A percentile compares a stretch with the other conserved stretches of the same genome.
These are phyloP conservation scores for Cryptococcus sp. DNA, from an alignment of 1,284 basidiomycete species.

Conservation along the genomic window DNA sequence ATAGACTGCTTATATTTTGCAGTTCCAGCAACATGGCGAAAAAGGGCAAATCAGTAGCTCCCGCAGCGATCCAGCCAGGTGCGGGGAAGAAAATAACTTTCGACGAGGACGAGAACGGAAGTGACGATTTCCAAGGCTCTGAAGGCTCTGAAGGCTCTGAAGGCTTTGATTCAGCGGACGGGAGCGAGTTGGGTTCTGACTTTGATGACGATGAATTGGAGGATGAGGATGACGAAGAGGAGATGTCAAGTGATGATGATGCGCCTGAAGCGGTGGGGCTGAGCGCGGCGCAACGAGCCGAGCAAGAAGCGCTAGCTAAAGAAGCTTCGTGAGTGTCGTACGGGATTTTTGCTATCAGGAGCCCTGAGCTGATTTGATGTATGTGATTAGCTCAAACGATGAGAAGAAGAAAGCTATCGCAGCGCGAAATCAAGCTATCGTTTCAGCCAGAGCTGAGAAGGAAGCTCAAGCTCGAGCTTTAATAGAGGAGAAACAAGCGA, in stretches of 20 bases:
- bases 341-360: background rate
- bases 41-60: slow-evolving; percentile 9
- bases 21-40: slow-evolving; percentile 14
- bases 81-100: slow-evolving; percentile 38
- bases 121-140: background rate
- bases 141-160: background rate
- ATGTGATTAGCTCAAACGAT: background rate
- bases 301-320: slow-evolving; percentile 9
- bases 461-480: background rate
- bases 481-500: background rate
- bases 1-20: background rate
- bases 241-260: slow-evolving; percentile 30
- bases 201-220: background rate
- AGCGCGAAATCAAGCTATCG: slow-evolving; percentile 17
- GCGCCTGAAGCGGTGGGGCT: slow-evolving; percentile 45
- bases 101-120: slow-evolving; percentile 17
- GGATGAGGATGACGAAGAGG: slow-evolving; percentile 9
- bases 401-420: slow-evolving; percentile 19
- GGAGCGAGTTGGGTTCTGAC: background rate
- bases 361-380: background rate
- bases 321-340: slow-evolving; percentile 24
- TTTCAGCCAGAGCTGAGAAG: slow-evolving; percentile 20
- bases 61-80: slow-evolving; percentile 20
- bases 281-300: slow-evolving; percentile 14
- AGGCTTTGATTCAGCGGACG: background rate